These are phyloP conservation scores for Rhizoctonia solani DNA, from an alignment of 1,284 basidiomycete species.

Conservation along the genomic window DNA sequence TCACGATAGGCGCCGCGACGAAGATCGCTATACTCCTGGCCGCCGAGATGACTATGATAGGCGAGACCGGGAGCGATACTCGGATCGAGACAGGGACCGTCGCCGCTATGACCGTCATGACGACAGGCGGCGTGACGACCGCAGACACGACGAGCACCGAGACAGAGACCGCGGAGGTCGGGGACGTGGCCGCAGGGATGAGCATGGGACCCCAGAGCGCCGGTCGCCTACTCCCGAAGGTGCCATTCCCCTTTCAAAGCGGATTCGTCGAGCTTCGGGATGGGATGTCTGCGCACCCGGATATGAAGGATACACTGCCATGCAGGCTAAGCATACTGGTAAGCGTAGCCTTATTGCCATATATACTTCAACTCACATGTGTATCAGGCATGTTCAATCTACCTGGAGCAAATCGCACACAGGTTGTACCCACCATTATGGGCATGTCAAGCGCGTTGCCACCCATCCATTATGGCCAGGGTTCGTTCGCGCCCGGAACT, in stretches of 20 bases:
- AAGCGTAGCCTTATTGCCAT: slow-evolving; percentile 43
- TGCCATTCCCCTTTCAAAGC: slow-evolving; percentile 78
- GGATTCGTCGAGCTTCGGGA: slow-evolving; percentile 83
- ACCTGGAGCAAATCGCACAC: slow-evolving; percentile 86
- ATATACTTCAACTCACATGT: background rate
- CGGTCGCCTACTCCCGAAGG: slow-evolving; percentile 91
- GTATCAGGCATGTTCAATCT: slow-evolving; percentile 83
- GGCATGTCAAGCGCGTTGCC: slow-evolving; percentile 77
- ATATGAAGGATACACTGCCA: slow-evolving; percentile 91
- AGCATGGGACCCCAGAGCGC: slow-evolving; percentile 70
- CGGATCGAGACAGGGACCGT: slow-evolving; percentile 40
- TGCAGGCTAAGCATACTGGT: slow-evolving; percentile 98
- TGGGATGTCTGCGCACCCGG: slow-evolving; percentile 97
- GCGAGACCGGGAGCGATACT: slow-evolving; percentile 38
- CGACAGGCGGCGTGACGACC: slow-evolving; percentile 42
- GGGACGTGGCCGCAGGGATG: slow-evolving; percentile 50
- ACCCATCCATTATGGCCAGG: slow-evolving; percentile 61
- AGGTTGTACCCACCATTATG: slow-evolving; percentile 74
- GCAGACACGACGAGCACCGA: slow-evolving; percentile 38
- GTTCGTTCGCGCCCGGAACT: slow-evolving; percentile 44
- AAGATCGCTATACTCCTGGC: slow-evolving; percentile 42
- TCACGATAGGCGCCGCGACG: slow-evolving; percentile 38
- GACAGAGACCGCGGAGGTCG: slow-evolving; percentile 43
- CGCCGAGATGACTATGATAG: slow-evolving; percentile 36
- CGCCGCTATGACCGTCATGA: slow-evolving; percentile 39